Base-by-base conservation (phyloP, 306 rosid species). In the Benincasa hispida region DNA sequence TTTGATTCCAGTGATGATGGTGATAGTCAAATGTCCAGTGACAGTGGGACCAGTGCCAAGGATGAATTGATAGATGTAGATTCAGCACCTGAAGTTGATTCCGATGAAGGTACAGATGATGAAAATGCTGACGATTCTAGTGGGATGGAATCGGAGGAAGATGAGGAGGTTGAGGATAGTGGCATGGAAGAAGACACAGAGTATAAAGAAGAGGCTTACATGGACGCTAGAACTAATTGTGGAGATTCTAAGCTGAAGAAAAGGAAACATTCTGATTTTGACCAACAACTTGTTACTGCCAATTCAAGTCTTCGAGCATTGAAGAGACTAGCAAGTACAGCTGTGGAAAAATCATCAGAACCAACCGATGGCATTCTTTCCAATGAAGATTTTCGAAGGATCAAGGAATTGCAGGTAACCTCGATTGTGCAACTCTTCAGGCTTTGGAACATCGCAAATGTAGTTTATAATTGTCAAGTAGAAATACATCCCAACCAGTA, bases 261-360 rank as follows among this genome's bases (percentile, higher is more conserved):
- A 83, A 86, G 97, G 83, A 93, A 93, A 82, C 75, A 78, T 6
- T 47, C 85, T 8, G 86, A 91, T 86, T 91, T 89, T 85, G 75
- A 81, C 68, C 66, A 50, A 75, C 87, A 85, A 85, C 85, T 89
- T 80, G 42, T 77, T 73, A 87, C 85, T 63, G 96, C 88, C 54
- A 94, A 91, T 59, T 48, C 96, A 81, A 93, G 97, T 82, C 98
- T 93, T 75, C 85, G 91, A 76, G 91, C 97, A 76, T 82, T 93
- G 79, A 91, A 87, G 87, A 90, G 84, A 86, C 61, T 91, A 80
- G 89, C 93, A 27, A 84, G 84, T 73, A 75, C 72, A 61, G 80
- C 78, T 27, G 48, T 54, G 58, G 85, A 17, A 22, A 39, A 35
- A 32, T 39, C 59, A 5, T 60, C 85, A 37, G 95, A 89, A 56